Conservation (phyloP, 331 rosid species). For the Acacia concinna region DNA sequence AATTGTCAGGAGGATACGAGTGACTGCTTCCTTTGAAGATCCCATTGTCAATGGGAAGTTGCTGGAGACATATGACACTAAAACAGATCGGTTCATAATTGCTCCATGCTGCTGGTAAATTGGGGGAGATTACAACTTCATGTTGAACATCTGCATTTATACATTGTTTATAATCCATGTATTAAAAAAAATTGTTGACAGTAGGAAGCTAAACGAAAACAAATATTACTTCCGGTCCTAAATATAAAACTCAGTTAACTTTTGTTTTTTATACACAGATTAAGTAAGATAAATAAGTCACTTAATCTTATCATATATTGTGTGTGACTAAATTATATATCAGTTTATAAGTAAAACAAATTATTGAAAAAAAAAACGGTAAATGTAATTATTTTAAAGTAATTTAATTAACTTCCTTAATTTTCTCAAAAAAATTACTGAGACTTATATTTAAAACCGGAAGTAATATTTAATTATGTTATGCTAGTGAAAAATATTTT, state of each 20-base stretch:
- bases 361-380: too few species aligned
- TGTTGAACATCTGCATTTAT: slow-evolving; percentile 23
- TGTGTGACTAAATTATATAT: too few species aligned
- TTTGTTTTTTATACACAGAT: too few species aligned
- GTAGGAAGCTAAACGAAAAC: slow-evolving; percentile 12
- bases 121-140: slow-evolving; percentile 18
- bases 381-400: too few species aligned
- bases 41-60: slow-evolving; percentile 58
- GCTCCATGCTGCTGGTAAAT: slow-evolving; percentile 80
- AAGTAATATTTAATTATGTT: not conserved
- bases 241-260: too few species aligned
- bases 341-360: too few species aligned
- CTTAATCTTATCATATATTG: too few species aligned
- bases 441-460: too few species aligned
- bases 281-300: too few species aligned
- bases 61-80: slow-evolving; percentile 76
- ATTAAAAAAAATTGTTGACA: not conserved
- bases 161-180: not conserved
- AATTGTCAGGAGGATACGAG: slow-evolving; percentile 79
- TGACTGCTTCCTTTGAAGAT: slow-evolving; percentile 63
- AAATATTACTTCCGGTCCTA: too few species aligned
- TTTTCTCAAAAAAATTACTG: too few species aligned
- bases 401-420: too few species aligned
- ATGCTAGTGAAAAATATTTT: not conserved
- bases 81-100: slow-evolving; percentile 64